Conservation (phyloP, 169 alveolate species). For the Hepatocystis sp. region DNA sequence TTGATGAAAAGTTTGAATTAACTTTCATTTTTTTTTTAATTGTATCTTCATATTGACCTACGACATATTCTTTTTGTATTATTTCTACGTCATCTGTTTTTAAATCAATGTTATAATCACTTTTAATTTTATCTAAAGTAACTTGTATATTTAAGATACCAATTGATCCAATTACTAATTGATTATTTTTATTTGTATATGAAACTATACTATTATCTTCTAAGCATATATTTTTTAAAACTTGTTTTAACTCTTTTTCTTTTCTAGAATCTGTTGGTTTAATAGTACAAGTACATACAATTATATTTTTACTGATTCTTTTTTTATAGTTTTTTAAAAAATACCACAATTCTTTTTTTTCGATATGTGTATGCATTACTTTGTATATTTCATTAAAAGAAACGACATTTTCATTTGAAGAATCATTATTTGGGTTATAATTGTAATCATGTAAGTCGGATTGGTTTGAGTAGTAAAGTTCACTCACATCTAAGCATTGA, state of each 20-base stretch:
- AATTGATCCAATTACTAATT: constrained; percentile 66
- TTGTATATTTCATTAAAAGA: constrained; percentile 13
- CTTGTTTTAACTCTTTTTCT: constrained; percentile 56
- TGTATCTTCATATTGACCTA: constrained; percentile 44
- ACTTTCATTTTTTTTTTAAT: constrained; percentile 59
- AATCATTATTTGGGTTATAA: neutral
- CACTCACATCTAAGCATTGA: too few relatives aligned
- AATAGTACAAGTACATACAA: constrained; percentile 66
- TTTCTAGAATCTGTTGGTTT: constrained; percentile 65
- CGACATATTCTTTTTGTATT: constrained; percentile 45
- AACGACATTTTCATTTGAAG: too few relatives aligned
- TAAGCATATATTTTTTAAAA: constrained; percentile 44
- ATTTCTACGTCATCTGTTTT: constrained; percentile 54
- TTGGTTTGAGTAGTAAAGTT: too few relatives aligned
- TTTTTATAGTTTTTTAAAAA: constrained; percentile 61
- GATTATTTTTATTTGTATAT: constrained; percentile 35
- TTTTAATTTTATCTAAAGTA: constrained; percentile 46
- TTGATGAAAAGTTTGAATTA: constrained; percentile 20
- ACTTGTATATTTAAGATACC: constrained; percentile 75
- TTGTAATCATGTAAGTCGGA: neutral
- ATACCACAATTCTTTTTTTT: constrained; percentile 56
- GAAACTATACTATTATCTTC: constrained; percentile 66
- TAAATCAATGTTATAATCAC: constrained; percentile 59
- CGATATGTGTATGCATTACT: constrained; percentile 20
- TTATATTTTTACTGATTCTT: constrained; percentile 50